These are phyloP conservation scores for Fistulifera pelliculosa DNA, from an alignment of 108 stramenopile genomes.

Conservation along the genomic window DNA sequence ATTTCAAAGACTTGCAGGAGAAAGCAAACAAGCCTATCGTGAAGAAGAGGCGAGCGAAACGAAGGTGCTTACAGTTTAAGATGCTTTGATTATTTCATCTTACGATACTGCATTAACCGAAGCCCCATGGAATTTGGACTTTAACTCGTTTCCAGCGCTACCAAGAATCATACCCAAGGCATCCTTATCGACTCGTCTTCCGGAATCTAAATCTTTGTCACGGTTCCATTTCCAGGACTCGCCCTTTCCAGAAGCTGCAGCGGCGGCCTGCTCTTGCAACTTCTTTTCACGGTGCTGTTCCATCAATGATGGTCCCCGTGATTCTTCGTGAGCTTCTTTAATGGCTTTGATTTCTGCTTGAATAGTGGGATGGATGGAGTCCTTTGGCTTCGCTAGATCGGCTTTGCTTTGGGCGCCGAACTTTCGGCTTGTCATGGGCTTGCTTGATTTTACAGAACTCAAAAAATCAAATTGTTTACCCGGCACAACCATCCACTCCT, in stretches of 20 bases:
- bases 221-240: slow-evolving; percentile 8
- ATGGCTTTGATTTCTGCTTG: slow-evolving; percentile 72
- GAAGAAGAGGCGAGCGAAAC: neutral
- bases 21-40: neutral
- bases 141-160: slow-evolving; percentile 59
- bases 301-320: slow-evolving; percentile 64
- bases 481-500: slow-evolving; percentile 86
- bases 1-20: slow-evolving; percentile 56
- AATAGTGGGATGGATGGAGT: slow-evolving; percentile 29
- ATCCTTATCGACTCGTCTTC: slow-evolving; percentile 81
- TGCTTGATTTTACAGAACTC: slow-evolving; percentile 50
- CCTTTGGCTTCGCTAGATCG: slow-evolving; percentile 15
- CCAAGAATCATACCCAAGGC: slow-evolving; percentile 65
- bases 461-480: slow-evolving; percentile 72
- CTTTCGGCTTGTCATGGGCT: slow-evolving; percentile 37
- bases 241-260: slow-evolving; percentile 14
- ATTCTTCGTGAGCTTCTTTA: slow-evolving; percentile 52
- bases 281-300: slow-evolving; percentile 55
- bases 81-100: neutral
- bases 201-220: slow-evolving; percentile 24
- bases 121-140: slow-evolving; percentile 71
- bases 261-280: slow-evolving; percentile 29
- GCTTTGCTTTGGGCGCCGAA: slow-evolving; percentile 43
- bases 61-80: slow-evolving; percentile 4
- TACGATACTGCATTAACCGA: slow-evolving; percentile 3